phyloP scores from a whole-genome alignment of 768 basidiomycete species.

The Sporobolomyces roseus region DNA sequence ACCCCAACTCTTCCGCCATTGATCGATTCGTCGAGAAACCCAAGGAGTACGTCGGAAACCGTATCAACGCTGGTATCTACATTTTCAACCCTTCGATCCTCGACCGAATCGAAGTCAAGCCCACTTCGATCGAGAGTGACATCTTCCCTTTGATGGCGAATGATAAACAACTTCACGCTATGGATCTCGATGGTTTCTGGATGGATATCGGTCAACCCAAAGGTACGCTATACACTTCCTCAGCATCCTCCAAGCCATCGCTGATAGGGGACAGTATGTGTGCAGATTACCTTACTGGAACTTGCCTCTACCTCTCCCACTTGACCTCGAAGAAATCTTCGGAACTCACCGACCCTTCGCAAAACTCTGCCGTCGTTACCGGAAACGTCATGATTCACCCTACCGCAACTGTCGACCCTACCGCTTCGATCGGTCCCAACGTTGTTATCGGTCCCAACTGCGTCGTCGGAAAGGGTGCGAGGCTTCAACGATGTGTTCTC shows the following conservation, averaged over 20 bases:
- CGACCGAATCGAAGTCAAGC: slow-evolving; percentile 54
- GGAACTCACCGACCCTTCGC: slow-evolving; percentile 49
- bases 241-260: no score
- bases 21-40: slow-evolving; percentile 57
- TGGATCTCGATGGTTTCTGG: slow-evolving; percentile 55
- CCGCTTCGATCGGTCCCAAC: slow-evolving; percentile 53
- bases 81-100: slow-evolving; percentile 55
- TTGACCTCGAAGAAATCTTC: slow-evolving; percentile 47
- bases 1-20: slow-evolving; percentile 51
- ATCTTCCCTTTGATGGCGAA: slow-evolving; percentile 53
- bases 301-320: slow-evolving; percentile 54
- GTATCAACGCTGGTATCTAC: slow-evolving; percentile 57
- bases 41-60: slow-evolving; percentile 54
- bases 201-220: slow-evolving; percentile 56
- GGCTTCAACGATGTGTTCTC: slow-evolving; percentile 54
- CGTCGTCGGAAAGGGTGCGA: slow-evolving; percentile 53
- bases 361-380: slow-evolving; percentile 52
- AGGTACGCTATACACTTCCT: slow-evolving; percentile 48
- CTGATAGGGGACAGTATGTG: neutral
- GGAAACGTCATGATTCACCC: slow-evolving; percentile 55
- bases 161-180: slow-evolving; percentile 53
- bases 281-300: slow-evolving; percentile 47
- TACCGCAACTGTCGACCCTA: slow-evolving; percentile 50
- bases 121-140: slow-evolving; percentile 55
- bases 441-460: slow-evolving; percentile 53